Evolutionary conservation across 768 basidiomycete genomes (phyloP).

Genomic region (Leccinum olivaceopallidum): DNA sequence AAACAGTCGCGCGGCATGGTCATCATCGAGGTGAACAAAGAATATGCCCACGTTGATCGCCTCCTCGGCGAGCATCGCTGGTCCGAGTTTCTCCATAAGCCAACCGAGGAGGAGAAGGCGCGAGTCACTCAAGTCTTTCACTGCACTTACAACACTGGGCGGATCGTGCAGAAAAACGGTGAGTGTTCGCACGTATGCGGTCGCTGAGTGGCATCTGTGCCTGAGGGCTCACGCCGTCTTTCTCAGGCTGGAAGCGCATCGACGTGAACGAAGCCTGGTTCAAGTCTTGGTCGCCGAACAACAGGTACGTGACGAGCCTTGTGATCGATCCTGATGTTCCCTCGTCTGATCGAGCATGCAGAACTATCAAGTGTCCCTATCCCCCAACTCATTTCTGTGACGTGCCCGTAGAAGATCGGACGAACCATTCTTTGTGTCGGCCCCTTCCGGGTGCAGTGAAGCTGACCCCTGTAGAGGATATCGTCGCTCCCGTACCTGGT

Average conservation of each 20-base stretch:
- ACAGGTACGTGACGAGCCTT: constrained; percentile 14
- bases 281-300: constrained; percentile 25
- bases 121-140: constrained; percentile 39
- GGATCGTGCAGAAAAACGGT: constrained; percentile 49
- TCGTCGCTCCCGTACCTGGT: constrained; percentile 35
- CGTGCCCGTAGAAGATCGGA: constrained; percentile 40
- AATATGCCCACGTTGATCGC: constrained; percentile 31
- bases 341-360: constrained; percentile 11
- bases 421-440: constrained; percentile 41
- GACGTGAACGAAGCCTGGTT: constrained; percentile 47
- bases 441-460: constrained; percentile 40
- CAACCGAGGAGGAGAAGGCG: constrained; percentile 30
- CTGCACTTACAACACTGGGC: constrained; percentile 38
- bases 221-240: background rate
- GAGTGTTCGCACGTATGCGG: constrained; percentile 9
- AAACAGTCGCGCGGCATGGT: constrained; percentile 44
- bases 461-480: constrained; percentile 22
- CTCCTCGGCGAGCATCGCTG: constrained; percentile 46
- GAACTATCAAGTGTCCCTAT: constrained; percentile 40
- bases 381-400: constrained; percentile 40
- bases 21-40: constrained; percentile 42
- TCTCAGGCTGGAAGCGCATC: constrained; percentile 48
- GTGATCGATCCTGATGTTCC: background rate
- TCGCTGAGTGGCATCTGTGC: background rate
- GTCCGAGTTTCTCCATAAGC: constrained; percentile 38